These are phyloP conservation scores for Licmophora abbreviata DNA, from an alignment of 108 stramenopile species.

Conservation along the genomic window DNA sequence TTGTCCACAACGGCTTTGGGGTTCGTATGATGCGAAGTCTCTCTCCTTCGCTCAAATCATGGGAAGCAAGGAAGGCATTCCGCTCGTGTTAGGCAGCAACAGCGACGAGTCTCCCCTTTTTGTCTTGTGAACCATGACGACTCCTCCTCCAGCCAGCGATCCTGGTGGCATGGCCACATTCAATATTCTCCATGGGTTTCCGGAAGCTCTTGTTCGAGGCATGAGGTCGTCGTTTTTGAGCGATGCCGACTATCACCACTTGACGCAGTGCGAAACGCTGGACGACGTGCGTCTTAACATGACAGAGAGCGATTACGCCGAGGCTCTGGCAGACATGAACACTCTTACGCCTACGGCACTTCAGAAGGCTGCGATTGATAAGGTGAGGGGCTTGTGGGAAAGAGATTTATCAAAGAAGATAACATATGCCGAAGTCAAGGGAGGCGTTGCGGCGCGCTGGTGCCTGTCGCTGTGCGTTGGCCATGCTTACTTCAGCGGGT, in stretches of 20 bases:
- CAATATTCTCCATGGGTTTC: constrained; percentile 95
- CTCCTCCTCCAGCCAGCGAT: constrained; percentile 39
- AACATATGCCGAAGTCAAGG: too few species aligned
- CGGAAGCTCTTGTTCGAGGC: constrained; percentile 92
- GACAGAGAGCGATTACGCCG: constrained; percentile 94
- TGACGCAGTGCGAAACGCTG: constrained; percentile 94
- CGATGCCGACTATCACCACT: constrained; percentile 90
- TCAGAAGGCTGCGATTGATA: constrained; percentile 81
- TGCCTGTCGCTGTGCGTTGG: too few species aligned
- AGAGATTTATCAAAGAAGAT: background rate
- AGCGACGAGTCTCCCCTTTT: too few species aligned
- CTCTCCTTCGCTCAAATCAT: too few species aligned
- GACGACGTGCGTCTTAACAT: constrained; percentile 97
- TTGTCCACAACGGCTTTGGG: too few species aligned
- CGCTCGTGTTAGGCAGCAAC: too few species aligned
- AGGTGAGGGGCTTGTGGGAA: constrained; percentile 38
- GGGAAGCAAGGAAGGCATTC: too few species aligned
- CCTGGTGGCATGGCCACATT: constrained; percentile 85
- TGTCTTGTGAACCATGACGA: constrained; percentile 19
- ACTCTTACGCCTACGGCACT: constrained; percentile 70
- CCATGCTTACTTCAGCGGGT: too few species aligned
- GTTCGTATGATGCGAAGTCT: too few species aligned
- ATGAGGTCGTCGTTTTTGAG: constrained; percentile 90
- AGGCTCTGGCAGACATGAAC: constrained; percentile 76
- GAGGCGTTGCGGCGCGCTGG: too few species aligned